Evolutionary conservation across 345 rosid species (phyloP).

Genomic region (Bruguiera parviflora): DNA sequence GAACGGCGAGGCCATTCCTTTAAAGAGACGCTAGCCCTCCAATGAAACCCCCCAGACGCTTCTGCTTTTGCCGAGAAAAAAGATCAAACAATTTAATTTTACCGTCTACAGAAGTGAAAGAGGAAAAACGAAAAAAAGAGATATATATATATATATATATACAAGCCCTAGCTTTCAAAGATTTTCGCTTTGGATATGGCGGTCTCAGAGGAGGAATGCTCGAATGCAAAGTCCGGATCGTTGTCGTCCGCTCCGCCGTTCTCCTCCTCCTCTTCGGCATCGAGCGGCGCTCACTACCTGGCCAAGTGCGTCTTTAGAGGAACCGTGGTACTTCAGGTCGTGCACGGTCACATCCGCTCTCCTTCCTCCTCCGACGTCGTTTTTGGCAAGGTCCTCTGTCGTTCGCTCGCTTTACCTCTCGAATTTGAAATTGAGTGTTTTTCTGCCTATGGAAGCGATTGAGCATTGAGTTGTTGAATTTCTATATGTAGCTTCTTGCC

Average conservation of each 20-base stretch:
- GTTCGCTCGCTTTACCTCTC: too few relatives aligned
- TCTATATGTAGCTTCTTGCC: too few relatives aligned
- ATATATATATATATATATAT: too few relatives aligned
- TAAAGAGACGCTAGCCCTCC: background rate
- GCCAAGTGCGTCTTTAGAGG: constrained; percentile 90
- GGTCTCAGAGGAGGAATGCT: constrained; percentile 90
- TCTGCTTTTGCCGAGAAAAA: background rate
- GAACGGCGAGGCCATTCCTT: background rate
- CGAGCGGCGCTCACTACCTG: constrained; percentile 51
- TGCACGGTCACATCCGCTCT: constrained; percentile 71
- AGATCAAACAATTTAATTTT: background rate
- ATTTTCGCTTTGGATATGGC: constrained; percentile 40
- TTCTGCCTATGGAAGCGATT: background rate
- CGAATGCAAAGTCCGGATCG: constrained; percentile 64
- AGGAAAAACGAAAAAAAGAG: background rate
- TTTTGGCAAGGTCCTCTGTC: constrained; percentile 67
- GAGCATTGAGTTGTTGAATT: background rate
- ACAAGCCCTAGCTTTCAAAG: constrained; percentile 8
- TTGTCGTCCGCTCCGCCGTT: constrained; percentile 49
- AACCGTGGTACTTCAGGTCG: constrained; percentile 81
- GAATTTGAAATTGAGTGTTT: background rate
- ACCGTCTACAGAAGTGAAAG: background rate
- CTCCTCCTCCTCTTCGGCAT: constrained; percentile 35
- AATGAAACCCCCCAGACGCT: background rate
- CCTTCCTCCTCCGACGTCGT: constrained; percentile 68